Percentiles rank a stretch among this genome's conserved stretches.
phyloP scores from a whole-genome alignment of 2,329 filamentous ascomycete genomes.

The Trichoderma semiorbis region DNA sequence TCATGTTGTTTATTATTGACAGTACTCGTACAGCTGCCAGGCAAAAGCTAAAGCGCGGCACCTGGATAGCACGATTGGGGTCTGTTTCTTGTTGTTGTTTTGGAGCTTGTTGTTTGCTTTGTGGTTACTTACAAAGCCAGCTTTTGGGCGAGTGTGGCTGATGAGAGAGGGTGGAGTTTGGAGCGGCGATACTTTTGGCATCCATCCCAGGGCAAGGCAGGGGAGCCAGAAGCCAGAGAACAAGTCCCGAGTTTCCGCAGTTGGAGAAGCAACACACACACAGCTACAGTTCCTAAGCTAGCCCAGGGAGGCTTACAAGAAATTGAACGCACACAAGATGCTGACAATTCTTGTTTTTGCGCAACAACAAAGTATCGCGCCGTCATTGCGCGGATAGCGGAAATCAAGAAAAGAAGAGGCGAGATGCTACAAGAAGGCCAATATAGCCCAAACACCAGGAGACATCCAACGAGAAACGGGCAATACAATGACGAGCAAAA shows the following conservation, averaged over 20 bases:
- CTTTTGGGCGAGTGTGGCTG: not conserved
- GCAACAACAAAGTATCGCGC: not conserved
- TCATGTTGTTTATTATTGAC: not conserved
- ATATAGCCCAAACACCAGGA: not conserved
- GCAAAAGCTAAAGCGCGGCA: not conserved
- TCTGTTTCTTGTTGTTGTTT: not conserved
- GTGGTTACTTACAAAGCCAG: not conserved
- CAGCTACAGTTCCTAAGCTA: not conserved
- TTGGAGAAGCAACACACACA: not conserved
- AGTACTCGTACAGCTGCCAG: not conserved
- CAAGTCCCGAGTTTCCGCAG: conserved; percentile 5
- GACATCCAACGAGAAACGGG: not conserved
- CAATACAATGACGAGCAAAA: not conserved
- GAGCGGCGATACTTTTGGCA: not conserved
- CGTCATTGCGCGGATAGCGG: not conserved
- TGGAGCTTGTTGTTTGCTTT: not conserved
- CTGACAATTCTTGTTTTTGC: not conserved
- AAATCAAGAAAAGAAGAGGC: not conserved
- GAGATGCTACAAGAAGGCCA: not conserved
- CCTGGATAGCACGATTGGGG: not conserved
- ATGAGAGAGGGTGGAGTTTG: not conserved
- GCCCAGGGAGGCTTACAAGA: not conserved
- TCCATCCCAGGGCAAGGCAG: not conserved
- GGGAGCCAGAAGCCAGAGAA: not conserved
- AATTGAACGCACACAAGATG: not conserved